Evolutionary conservation across 768 basidiomycete genomes (phyloP), one percentile per base, ranked within the genome.

Genomic region (Rhodotorula paludigena): DNA sequence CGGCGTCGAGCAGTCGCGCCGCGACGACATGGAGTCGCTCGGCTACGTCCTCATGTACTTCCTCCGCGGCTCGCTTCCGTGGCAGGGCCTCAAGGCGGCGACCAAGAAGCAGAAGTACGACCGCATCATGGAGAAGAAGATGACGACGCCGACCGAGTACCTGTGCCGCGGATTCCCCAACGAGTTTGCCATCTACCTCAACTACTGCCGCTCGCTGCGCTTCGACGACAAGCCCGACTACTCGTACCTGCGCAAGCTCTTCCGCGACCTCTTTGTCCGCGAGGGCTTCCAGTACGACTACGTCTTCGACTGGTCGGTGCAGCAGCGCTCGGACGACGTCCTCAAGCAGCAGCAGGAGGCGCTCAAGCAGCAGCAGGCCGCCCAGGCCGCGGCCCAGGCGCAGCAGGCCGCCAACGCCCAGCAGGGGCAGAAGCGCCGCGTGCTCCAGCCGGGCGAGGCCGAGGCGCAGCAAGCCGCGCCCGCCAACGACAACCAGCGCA

Each of bases 21-120:
- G 94, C 64, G 94, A 99, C 78, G 96, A 98, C 78, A 84, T 98
- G 74, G 94, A 99, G 79, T 97, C 93, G 2, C 88, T 99, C 67
- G 94, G 93, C 66, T 99, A 99, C 77, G 96, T 98, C 32, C 85
- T 99, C 74, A 97, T 99, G 94, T 99, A 99, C 83, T 99, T 99
- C 86, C 88, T 99, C 72, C 92, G 94, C 72, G 96, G 94, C 56
- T 88, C 91, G 63, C 85, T 99, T 51, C 94, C 94, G 39, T 99
- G 94, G 94, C 96, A 99, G 80, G 96, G 96, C 66, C 86, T 99
- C 78, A 99, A 99, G 83, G 96, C 96, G 67, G 94, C 94, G 47
- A 99, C 96, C 66, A 99, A 99, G 90, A 99, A 99, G 86, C 96
- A 99, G 84, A 99, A 99, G 83, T 98, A 98, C 80, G 96, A 98